phyloP scores from a whole-genome alignment of 2,329 filamentous ascomycete genomes.

The Trichoderma sp. region DNA sequence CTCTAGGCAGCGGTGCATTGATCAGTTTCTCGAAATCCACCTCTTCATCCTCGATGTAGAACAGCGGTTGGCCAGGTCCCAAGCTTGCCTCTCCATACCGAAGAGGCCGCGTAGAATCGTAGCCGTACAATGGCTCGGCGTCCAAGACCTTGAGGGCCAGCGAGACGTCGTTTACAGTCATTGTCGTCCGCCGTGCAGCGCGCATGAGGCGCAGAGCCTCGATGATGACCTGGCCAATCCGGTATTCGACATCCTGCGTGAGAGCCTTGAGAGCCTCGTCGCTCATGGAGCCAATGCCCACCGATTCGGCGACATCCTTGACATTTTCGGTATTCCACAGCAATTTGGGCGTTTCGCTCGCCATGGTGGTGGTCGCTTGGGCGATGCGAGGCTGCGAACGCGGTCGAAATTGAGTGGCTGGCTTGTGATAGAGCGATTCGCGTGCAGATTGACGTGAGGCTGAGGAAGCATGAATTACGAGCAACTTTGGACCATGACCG shows the following conservation, averaged over 20 bases:
- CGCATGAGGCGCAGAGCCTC: slow-evolving; percentile 97
- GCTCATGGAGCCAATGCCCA: slow-evolving; percentile 76
- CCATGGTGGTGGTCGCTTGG: slow-evolving; percentile 29
- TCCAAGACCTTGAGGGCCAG: slow-evolving; percentile 83
- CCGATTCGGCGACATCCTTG: slow-evolving; percentile 91
- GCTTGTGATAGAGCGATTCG: neutral
- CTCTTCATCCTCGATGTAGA: slow-evolving; percentile 97
- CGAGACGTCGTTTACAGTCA: slow-evolving; percentile 86
- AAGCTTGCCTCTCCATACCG: slow-evolving; percentile 91
- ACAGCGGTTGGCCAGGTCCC: slow-evolving; percentile 88
- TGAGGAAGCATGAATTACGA: neutral
- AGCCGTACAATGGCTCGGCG: slow-evolving; percentile 93
- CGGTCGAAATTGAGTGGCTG: neutral
- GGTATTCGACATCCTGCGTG: slow-evolving; percentile 92
- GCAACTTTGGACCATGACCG: neutral
- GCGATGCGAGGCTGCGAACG: neutral
- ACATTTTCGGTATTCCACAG: slow-evolving; percentile 98
- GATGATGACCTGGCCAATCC: slow-evolving; percentile 87
- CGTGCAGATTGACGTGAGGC: neutral
- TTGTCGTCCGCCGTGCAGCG: slow-evolving; percentile 76
- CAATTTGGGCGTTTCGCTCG: slow-evolving; percentile 46
- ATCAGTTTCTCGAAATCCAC: slow-evolving; percentile 99
- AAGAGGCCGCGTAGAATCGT: slow-evolving; percentile 85
- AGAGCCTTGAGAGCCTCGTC: slow-evolving; percentile 86
- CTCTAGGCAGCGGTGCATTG: slow-evolving; percentile 91